Evolutionary conservation across 2,329 filamentous ascomycete genomes (phyloP).

Genomic region (Verticillium longisporum): DNA sequence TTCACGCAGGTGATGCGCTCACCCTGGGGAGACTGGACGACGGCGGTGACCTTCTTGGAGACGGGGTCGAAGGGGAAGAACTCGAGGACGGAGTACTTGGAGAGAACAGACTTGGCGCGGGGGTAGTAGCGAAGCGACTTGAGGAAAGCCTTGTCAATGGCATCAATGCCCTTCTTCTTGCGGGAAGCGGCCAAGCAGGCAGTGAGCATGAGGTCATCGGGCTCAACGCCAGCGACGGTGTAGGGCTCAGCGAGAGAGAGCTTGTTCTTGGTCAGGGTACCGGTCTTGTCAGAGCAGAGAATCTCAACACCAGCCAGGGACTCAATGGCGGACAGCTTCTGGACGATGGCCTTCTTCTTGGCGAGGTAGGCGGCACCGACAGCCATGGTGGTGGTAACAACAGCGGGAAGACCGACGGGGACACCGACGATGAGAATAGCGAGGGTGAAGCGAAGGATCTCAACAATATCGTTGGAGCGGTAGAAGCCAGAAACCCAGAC

Average conservation of each 20-base stretch:
- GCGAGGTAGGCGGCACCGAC: constrained; percentile 87
- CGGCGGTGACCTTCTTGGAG: constrained; percentile 83
- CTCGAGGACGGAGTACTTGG: constrained; percentile 77
- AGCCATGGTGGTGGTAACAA: constrained; percentile 92
- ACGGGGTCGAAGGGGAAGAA: constrained; percentile 89
- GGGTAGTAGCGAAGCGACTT: constrained; percentile 80
- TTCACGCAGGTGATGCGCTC: constrained; percentile 86
- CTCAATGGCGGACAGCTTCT: constrained; percentile 88
- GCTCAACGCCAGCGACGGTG: constrained; percentile 73
- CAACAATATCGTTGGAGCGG: constrained; percentile 72
- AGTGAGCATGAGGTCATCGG: constrained; percentile 86
- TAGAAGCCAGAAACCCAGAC: constrained; percentile 89
- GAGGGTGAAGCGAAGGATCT: constrained; percentile 76
- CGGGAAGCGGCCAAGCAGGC: constrained; percentile 83
- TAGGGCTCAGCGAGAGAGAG: constrained; percentile 80
- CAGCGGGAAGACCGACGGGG: constrained; percentile 84
- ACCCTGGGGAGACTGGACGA: constrained; percentile 77
- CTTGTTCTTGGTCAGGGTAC: constrained; percentile 92
- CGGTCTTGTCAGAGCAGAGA: constrained; percentile 91
- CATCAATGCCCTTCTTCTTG: constrained; percentile 94
- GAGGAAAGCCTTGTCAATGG: constrained; percentile 91
- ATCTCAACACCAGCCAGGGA: constrained; percentile 89
- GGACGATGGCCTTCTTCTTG: constrained; percentile 88
- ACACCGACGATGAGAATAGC: constrained; percentile 90
- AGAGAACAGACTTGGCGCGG: constrained; percentile 70